phyloP scores from a whole-genome alignment of 2,329 filamentous ascomycete species.

The Colletotrichum lini region DNA sequence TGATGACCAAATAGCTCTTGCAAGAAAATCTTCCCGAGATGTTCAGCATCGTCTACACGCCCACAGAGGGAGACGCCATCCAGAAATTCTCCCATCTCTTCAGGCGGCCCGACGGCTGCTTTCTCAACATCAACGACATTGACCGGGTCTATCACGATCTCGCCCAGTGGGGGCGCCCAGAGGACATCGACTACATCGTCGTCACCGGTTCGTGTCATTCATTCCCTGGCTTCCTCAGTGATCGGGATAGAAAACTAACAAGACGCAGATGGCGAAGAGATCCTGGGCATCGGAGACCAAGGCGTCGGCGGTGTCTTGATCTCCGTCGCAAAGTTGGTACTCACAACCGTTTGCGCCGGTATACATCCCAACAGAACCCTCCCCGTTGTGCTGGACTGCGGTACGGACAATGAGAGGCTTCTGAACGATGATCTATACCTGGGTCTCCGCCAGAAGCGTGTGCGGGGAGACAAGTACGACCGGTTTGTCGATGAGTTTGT shows the following conservation, averaged over 20 bases:
- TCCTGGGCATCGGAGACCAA: conserved; percentile 91
- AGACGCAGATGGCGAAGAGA: conserved; percentile 72
- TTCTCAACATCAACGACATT: conserved; percentile 79
- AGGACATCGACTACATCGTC: conserved; percentile 90
- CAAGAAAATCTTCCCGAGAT: conserved; percentile 87
- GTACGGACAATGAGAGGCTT: conserved; percentile 84
- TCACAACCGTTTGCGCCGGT: conserved; percentile 89
- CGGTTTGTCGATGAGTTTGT: conserved; percentile 84
- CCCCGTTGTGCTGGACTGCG: conserved; percentile 87
- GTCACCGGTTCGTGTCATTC: conserved; percentile 74
- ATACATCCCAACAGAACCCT: conserved; percentile 85
- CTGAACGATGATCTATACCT: conserved; percentile 85
- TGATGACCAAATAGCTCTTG: conserved; percentile 67
- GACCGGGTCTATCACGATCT: conserved; percentile 77
- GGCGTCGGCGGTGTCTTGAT: conserved; percentile 89
- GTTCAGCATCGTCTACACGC: conserved; percentile 92
- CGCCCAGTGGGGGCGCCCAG: conserved; percentile 75
- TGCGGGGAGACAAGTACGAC: conserved; percentile 81
- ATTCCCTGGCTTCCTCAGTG: neutral
- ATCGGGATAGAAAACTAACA: conserved; percentile 22
- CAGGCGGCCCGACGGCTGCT: conserved; percentile 84
- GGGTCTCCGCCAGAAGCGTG: conserved; percentile 77
- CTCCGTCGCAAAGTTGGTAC: conserved; percentile 84
- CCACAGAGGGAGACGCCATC: conserved; percentile 91
- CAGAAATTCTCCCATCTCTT: conserved; percentile 87